Conservation (phyloP, 2,329 filamentous ascomycete species). For the Alternaria tenuissima region DNA sequence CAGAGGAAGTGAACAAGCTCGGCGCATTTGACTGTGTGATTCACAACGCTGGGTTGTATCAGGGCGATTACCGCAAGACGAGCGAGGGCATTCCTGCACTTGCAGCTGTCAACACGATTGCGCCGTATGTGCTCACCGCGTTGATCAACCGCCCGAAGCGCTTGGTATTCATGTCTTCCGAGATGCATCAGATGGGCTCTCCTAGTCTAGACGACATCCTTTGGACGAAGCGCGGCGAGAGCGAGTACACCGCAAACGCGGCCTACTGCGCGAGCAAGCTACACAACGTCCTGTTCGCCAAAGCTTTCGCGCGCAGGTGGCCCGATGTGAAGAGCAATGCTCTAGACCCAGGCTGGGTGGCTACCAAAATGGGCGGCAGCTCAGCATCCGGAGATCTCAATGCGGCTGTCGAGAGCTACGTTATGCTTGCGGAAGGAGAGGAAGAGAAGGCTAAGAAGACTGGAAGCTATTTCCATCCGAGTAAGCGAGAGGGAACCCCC, state of each 20-base stretch:
- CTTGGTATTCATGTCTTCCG: constrained; percentile 62
- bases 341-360: constrained; percentile 64
- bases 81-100: constrained; percentile 59
- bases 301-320: constrained; percentile 61
- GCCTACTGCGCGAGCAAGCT: constrained; percentile 66
- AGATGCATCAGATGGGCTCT: constrained; percentile 61
- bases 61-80: constrained; percentile 55
- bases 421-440: constrained; percentile 57
- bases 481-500: constrained; percentile 38
- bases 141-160: constrained; percentile 60
- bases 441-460: constrained; percentile 37
- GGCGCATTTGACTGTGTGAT: constrained; percentile 64
- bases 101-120: constrained; percentile 65
- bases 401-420: constrained; percentile 58
- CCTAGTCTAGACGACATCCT: constrained; percentile 52
- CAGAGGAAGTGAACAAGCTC: constrained; percentile 59
- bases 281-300: constrained; percentile 64
- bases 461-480: constrained; percentile 52
- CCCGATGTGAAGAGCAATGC: constrained; percentile 57
- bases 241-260: constrained; percentile 43
- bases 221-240: constrained; percentile 49
- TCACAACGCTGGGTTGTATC: constrained; percentile 65
- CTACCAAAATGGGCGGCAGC: constrained; percentile 63
- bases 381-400: constrained; percentile 59
- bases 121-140: constrained; percentile 65